Base-by-base conservation (phyloP, 768 basidiomycete genomes). In the Termitomyces sp. region DNA sequence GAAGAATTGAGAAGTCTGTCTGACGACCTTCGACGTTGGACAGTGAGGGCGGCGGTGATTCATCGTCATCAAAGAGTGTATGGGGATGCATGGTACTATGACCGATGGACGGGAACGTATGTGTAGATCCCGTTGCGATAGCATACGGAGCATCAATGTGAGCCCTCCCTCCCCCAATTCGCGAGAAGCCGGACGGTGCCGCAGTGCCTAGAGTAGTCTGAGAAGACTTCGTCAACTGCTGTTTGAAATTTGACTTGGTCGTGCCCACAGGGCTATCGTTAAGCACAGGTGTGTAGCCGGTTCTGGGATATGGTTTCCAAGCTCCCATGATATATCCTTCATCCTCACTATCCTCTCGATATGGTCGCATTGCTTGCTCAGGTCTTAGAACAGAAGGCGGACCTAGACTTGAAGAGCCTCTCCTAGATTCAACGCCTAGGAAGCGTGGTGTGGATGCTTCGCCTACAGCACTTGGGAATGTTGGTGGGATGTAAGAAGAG, bases 261-360 rank as follows among this genome's bases (percentile, higher is more conserved):
- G 61, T 48, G 29, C 49, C 37, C 9, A 36, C 54, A 29, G 71
- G 61, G 16, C 67, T 65, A 33, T 81, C 79, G 22, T 72, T 72
- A n/a, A 56, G 28, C 22, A 85, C 76, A 9, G 79, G 71, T 22
- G 67, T 54, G 66, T 84, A 83, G 0, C 81, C 81, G 22, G 77
- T 69, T 7, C 79, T 74, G 0, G 82, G 82, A 75, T 83, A 89
- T 29, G 86, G 83, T 62, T 88, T 86, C 92, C 93, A 96, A n/a
- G 95, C 92, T 42, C 87, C 88, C 92, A 98, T 96, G 66, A 98
- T 97, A 62, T 78, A 89, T 13, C 91, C 88, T 61, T 90, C 90
- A 64, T 88, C 88, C 59, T 92, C 90, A 62, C 81, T 87, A 44
- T 92, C 88, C 65, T 92, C 88, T 61, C 78, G 79, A 68, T 90